Conservation (phyloP, 2,329 filamentous ascomycete species). For the Fusarium tricinctum region DNA sequence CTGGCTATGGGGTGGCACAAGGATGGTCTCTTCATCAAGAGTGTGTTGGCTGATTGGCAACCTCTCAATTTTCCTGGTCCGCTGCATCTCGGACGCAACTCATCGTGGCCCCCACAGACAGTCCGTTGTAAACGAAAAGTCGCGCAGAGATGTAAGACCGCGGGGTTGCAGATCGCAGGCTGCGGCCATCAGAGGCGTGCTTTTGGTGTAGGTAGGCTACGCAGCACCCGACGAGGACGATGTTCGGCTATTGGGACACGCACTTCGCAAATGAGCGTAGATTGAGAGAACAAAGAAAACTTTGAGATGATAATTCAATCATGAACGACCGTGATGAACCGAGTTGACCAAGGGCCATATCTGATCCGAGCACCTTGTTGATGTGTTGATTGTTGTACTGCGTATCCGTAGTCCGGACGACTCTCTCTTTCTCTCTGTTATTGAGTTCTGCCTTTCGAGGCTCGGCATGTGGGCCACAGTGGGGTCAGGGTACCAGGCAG, state of each 20-base stretch:
- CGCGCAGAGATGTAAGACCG: constrained; percentile 41
- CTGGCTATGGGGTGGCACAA: constrained; percentile 16
- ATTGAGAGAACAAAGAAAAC: constrained; percentile 32
- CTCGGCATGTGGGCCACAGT: constrained; percentile 16
- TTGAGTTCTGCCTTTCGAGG: constrained; percentile 6
- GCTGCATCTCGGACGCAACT: constrained; percentile 35
- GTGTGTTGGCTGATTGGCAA: constrained; percentile 34
- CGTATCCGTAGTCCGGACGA: constrained; percentile 5
- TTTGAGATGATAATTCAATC: constrained; percentile 3
- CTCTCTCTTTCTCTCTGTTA: not conserved
- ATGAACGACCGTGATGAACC: not conserved
- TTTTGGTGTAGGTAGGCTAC: not conserved
- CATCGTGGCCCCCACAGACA: constrained; percentile 31
- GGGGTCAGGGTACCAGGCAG: constrained; percentile 12
- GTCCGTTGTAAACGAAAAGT: constrained; percentile 37
- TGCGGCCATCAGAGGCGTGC: not conserved
- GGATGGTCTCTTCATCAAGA: constrained; percentile 33
- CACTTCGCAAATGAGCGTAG: constrained; percentile 5
- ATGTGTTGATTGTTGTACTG: constrained; percentile 9
- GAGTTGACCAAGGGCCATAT: constrained; percentile 24
- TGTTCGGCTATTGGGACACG: constrained; percentile 15
- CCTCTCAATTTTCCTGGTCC: constrained; percentile 35
- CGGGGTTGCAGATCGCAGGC: not conserved
- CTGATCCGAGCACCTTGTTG: constrained; percentile 33
- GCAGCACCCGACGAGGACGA: constrained; percentile 22